A percentile compares a stretch with the other conserved stretches of the same genome.
phyloP scores from a whole-genome alignment of 495 filamentous ascomycete genomes.

The Penicillium chermesinum region DNA sequence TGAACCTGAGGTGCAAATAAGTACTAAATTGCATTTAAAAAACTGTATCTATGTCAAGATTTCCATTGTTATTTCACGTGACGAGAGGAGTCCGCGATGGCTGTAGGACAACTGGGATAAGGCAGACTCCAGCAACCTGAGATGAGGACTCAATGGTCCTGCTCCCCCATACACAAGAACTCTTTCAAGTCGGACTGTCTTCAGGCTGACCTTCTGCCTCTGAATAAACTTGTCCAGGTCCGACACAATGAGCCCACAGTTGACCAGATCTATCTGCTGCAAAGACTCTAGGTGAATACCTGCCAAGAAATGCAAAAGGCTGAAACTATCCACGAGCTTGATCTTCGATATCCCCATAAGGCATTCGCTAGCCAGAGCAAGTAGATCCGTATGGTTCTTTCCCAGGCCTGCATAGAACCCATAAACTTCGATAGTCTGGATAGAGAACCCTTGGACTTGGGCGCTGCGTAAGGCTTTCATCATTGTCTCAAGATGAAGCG shows the following conservation, averaged over 20 bases:
- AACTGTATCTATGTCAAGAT: no score
- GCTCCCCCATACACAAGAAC: background rate
- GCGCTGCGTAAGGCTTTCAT: background rate
- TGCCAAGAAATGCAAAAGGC: background rate
- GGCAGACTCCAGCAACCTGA: no score
- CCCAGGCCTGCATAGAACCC: background rate
- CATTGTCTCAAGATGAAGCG: background rate
- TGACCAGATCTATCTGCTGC: background rate
- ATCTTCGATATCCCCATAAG: background rate
- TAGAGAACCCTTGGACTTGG: background rate
- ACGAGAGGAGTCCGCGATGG: no score
- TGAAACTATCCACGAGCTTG: background rate
- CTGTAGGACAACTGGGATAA: no score
- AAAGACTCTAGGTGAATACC: background rate
- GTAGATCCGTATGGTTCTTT: background rate
- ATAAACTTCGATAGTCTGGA: background rate
- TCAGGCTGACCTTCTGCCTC: background rate
- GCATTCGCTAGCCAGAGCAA: background rate
- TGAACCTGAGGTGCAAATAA: no score
- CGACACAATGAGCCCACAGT: background rate
- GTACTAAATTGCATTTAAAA: no score
- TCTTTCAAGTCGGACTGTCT: background rate
- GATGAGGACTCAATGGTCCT: constrained; percentile 1
- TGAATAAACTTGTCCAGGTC: background rate
- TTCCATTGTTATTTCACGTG: no score